Evolutionary conservation across 2,329 filamentous ascomycete species (phyloP), one percentile per base, ranked within the genome.

Genomic region (Botrytis paeoniae): DNA sequence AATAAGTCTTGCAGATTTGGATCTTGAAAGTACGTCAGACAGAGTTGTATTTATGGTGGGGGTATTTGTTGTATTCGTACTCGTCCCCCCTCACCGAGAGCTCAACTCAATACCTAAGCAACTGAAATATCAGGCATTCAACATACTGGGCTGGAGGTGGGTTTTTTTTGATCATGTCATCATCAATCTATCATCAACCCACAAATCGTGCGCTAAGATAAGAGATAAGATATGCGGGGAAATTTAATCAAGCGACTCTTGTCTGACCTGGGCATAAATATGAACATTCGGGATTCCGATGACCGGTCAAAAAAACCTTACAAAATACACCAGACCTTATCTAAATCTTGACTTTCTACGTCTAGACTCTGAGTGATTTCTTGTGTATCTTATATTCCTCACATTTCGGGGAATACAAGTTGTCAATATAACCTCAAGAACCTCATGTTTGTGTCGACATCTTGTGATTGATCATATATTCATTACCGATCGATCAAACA

Each of bases 211-310:
- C 65, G 48, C 65, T 69, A 69, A 69, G 65, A 69, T 63, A 64
- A 71, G 60, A 69, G 65, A 69, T 63, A 64, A 71, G 60, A 66
- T 45, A 71, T 71, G 69, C 59, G 69, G 69, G 69, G 69, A 64
- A 51, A 32, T 32, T 4, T 10, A 63, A 51, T 63, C 41, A 63
- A 70, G 57, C 57, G 51, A 61, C 4, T 68, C 14, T 32, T 57
- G 41, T 54, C 8, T 57, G 25, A 68, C 64, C 51, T 29, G 51
- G n/a, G n/a, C 51, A 57, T 18, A 29, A 29, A 25, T 18, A 48
- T n/a, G 7, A 65, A 14, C 63, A 25, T 48, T 65, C 29, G 63
- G 43, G 1, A 54, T 32, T 57, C 16, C 48, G 16, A 32, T n/a
- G 57, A 41, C 45, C 48, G 64, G n/a, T 51, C 45, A 20, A 20